Evolutionary conservation across 345 rosid species (phyloP), one percentile per base, ranked within the genome.

Genomic region (Ailanthus altissimus): DNA sequence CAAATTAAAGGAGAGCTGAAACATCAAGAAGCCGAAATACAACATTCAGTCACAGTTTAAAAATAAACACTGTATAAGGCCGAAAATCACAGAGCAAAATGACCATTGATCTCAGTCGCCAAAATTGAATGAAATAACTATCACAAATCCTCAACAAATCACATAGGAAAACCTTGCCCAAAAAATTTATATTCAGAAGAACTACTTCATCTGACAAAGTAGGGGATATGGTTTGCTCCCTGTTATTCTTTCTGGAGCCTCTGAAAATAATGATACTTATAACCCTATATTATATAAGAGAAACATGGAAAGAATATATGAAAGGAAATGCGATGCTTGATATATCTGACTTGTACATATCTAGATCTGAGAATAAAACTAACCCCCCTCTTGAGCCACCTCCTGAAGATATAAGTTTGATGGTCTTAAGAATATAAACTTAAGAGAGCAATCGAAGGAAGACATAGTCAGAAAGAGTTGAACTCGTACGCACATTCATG

Each of bases 251-350:
- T 50, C 53, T 5, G 80, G 80, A 84, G 74, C 82, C 72, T 79
- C n/a, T 16, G 40, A 64, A 74, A 84, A 71, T 67, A 72, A 88
- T 77, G 84, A 69, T n/a, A 67, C 79, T 26, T 75, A 72, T 75
- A 81, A 75, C 15, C 78, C 89, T 80, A 78, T 72, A 58, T 68
- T 47, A 67, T 51, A 26, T 42, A 36, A 25, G 57, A 20, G 71
- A 60, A 77, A 62, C 69, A 67, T 45, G 53, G 56, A 60, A 20
- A 43, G 66, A n/a, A 49, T 49, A 56, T 49, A 38, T 18, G 53
- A 63, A 58, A 75, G 51, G n/a, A 49, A 45, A 74, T 45, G 63
- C 57, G 75, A 74, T 7, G 70, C 76, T 66, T 50, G 21, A 51
- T 57, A 51, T 57, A 65, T 58, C 70, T 26, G 53, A 18, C 63